These are phyloP conservation scores for Knufia petricola DNA, from an alignment of 2,329 filamentous ascomycete species.

Conservation along the genomic window DNA sequence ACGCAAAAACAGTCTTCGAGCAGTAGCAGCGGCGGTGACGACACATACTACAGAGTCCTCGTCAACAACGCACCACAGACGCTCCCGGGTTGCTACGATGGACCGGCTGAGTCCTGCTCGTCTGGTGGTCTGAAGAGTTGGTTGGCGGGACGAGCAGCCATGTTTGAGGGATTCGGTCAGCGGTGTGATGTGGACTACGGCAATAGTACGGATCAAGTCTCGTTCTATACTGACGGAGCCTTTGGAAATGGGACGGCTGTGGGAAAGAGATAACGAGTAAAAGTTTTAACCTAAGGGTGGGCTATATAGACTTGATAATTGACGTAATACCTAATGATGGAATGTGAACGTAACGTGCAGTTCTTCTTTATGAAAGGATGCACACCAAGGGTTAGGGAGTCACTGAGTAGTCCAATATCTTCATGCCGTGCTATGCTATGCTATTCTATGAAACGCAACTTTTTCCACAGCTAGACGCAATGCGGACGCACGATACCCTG, in stretches of 20 bases:
- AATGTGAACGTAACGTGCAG: no score
- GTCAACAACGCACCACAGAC: constrained; percentile 44
- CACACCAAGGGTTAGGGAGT: no score
- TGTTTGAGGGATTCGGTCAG: constrained; percentile 14
- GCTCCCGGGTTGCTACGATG: constrained; percentile 39
- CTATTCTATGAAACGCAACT: no score
- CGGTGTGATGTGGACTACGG: constrained; percentile 12
- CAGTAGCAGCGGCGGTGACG: constrained; percentile 31
- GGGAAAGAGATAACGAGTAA: constrained; percentile 5
- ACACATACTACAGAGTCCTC: constrained; percentile 39
- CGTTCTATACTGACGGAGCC: constrained; percentile 11
- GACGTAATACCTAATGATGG: no score
- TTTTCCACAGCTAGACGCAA: no score
- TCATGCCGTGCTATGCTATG: no score
- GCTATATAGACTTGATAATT: no score
- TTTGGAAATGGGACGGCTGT: constrained; percentile 12
- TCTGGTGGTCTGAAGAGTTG: constrained; percentile 14
- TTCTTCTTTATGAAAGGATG: no score
- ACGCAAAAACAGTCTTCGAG: not conserved
- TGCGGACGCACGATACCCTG: no score
- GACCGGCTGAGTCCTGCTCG: constrained; percentile 43
- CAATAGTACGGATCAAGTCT: constrained; percentile 15
- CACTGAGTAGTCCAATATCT: no score
- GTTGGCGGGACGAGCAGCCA: constrained; percentile 10
- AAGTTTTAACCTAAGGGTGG: no score